Evolutionary conservation across 805 yeast genomes (phyloP).

Genomic region (Saccharomycopsis sp.): DNA sequence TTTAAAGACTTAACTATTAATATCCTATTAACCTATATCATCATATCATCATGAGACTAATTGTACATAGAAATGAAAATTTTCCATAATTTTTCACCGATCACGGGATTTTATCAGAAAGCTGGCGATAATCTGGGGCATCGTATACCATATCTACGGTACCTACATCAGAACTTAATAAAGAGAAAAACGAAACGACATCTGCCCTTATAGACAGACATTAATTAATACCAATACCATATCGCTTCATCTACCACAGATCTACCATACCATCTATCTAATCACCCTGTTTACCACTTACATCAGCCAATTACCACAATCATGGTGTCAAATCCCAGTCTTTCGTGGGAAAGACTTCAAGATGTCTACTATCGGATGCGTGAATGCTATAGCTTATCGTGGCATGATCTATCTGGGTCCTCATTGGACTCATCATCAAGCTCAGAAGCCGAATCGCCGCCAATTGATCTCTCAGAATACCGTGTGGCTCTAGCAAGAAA

Average conservation of each 20-base stretch:
- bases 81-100: not conserved
- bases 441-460: constrained; percentile 20
- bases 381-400: constrained; percentile 48
- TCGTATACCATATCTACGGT: not conserved
- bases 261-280: too few species aligned
- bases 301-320: not conserved
- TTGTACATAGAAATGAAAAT: not conserved
- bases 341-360: constrained; percentile 68
- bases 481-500: constrained; percentile 43
- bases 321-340: constrained; percentile 1
- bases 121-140: too few species aligned
- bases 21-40: too few species aligned
- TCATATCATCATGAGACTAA: too few species aligned
- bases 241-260: not conserved
- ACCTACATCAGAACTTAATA: not conserved
- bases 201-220: not conserved
- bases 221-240: not conserved
- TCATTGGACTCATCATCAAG: constrained; percentile 26
- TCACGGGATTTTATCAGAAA: not conserved
- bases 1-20: too few species aligned
- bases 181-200: not conserved
- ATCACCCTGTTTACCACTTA: not conserved
- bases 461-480: constrained; percentile 34
- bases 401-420: constrained; percentile 33
- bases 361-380: constrained; percentile 61